Base-by-base conservation (phyloP, 2,329 filamentous ascomycete species). In the Helicocarpus griseus region DNA sequence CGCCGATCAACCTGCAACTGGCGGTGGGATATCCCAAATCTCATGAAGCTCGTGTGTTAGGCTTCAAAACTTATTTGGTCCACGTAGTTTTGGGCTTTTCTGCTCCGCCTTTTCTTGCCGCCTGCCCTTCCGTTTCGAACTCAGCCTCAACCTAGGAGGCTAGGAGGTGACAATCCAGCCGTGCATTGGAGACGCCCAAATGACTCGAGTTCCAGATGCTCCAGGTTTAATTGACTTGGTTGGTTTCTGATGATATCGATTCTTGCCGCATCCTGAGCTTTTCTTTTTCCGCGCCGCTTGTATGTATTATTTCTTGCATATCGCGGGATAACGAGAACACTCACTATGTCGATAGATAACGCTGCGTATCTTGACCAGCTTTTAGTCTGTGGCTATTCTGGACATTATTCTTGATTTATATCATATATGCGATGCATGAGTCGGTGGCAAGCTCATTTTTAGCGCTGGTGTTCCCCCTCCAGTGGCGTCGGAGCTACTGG, bases 401-500 rank as follows among this genome's bases (percentile, higher is more conserved):
- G 31, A 14, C 31, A 45, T 26, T 7, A 19, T 28, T 31, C 13
- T 21, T 33, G 14, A 45, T 45, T n/a, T 9, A 13, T 28, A 17
- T 47, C 17, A 47, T 4, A 8, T 19, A 13, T 17, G 31, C 9
- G 31, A 35, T 35, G 31, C 13, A 11, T 19, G 22, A 44, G 9
- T 24, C 7, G 5, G 40, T 29, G 40, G 26, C 40, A 44, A 44
- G 4, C 36, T 29, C 40, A 11, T 21, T 35, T 45, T 47, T 47
- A 35, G 44, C 44, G 28, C 21, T 11, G 3, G n/a, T 47, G 44
- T 24, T 35, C 44, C 43, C 26, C 44, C 17, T 17, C 9, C 11
- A 14, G 29, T 47, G 44, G 44, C 44, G 44, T 35, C 21, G 29
- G 44, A 35, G 31, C 44, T 47, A 47, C 21, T 47, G 29, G 44